phyloP scores from a whole-genome alignment of 306 rosid genomes.

The Cucurbita moschata region DNA sequence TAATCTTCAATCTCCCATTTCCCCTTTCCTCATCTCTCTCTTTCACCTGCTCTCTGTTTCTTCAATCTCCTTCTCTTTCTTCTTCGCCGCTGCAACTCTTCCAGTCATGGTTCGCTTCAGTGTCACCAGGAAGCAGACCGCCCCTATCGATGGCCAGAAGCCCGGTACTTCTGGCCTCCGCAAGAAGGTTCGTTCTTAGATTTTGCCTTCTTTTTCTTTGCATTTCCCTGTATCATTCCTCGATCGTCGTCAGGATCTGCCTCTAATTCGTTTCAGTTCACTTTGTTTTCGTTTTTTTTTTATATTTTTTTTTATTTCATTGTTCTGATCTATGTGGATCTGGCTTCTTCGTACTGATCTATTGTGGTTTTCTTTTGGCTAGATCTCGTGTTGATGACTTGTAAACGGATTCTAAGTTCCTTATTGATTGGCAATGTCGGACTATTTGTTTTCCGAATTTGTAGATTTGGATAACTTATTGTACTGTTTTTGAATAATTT shows the following conservation, averaged over 20 bases:
- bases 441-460: neutral
- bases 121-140: constrained; percentile 36
- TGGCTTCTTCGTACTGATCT: neutral
- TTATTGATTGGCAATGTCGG: neutral
- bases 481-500: neutral
- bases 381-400: neutral
- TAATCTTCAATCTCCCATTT: neutral
- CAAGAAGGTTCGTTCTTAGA: constrained; percentile 50
- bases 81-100: neutral
- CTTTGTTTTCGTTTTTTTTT: neutral
- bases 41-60: neutral
- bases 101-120: constrained; percentile 44
- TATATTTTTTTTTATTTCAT: neutral
- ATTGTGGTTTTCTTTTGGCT: neutral
- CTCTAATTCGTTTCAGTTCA: neutral
- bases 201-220: neutral
- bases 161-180: constrained; percentile 99
- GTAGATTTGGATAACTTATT: neutral
- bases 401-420: neutral
- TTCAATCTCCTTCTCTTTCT: neutral
- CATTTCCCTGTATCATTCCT: neutral
- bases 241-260: neutral
- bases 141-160: constrained; percentile 94
- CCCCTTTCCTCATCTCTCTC: neutral
- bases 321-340: neutral